Conservation (phyloP, 164 flowering plant genomes). For the Hamamelis virginiana region DNA sequence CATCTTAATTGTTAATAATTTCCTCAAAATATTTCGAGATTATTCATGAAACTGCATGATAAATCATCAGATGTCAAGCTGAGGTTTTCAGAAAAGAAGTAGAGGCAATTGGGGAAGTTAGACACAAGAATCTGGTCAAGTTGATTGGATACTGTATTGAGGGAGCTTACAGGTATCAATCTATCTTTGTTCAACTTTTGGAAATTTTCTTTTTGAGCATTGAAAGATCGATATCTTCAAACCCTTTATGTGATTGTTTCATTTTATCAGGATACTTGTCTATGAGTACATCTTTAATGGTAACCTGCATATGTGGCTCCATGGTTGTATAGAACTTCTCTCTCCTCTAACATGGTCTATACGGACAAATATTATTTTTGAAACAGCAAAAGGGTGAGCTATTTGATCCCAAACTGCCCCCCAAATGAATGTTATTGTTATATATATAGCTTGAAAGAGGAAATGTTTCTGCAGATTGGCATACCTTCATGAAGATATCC, state of each 20-base stretch:
- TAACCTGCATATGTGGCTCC: slow-evolving; percentile 53
- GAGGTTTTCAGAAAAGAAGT: slow-evolving; percentile 33
- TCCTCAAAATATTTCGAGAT: background rate
- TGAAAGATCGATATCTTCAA: background rate
- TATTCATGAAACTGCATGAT: slow-evolving; percentile 1
- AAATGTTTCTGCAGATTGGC: slow-evolving; percentile 38
- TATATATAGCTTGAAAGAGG: background rate
- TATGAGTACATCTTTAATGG: slow-evolving; percentile 55
- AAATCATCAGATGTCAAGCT: slow-evolving; percentile 19
- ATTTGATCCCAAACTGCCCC: background rate
- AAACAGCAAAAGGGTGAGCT: slow-evolving; percentile 46
- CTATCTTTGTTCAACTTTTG: background rate
- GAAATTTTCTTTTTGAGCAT: background rate
- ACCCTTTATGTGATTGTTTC: background rate
- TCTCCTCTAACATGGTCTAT: slow-evolving; percentile 49
- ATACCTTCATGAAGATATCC: slow-evolving; percentile 55
- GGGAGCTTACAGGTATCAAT: slow-evolving; percentile 39
- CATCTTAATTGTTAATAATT: no score
- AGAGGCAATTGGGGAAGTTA: slow-evolving; percentile 30
- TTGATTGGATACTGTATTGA: slow-evolving; percentile 41
- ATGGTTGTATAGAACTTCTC: slow-evolving; percentile 19
- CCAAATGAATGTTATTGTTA: background rate
- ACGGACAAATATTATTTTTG: slow-evolving; percentile 46
- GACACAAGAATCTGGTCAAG: slow-evolving; percentile 51
- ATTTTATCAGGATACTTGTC: slow-evolving; percentile 39